phyloP scores from a whole-genome alignment of 2,329 filamentous ascomycete genomes.

The Aspergillus ruber region DNA sequence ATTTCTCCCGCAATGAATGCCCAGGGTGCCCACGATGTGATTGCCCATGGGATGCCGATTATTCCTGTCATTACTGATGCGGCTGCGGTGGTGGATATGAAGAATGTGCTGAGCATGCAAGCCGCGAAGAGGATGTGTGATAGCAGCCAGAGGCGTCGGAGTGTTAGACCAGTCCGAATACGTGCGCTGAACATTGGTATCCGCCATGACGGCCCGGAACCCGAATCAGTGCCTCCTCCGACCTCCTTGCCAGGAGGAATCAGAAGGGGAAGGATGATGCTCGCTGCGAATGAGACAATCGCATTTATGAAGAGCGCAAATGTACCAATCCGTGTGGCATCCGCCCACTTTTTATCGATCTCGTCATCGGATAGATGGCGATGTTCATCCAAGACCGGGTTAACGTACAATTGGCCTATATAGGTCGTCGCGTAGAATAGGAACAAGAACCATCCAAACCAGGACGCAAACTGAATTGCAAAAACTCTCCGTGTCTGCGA shows the following conservation, averaged over 20 bases:
- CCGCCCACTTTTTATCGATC: constrained; percentile 73
- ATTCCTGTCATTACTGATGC: constrained; percentile 74
- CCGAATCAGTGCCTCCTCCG: neutral
- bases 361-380: constrained; percentile 70
- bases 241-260: constrained; percentile 63
- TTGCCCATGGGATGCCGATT: constrained; percentile 84
- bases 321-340: constrained; percentile 78
- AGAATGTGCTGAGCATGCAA: constrained; percentile 76
- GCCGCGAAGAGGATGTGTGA: constrained; percentile 77
- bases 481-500: constrained; percentile 78
- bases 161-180: constrained; percentile 57
- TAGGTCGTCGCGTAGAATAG: constrained; percentile 94
- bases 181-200: constrained; percentile 62
- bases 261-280: constrained; percentile 77
- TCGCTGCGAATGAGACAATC: constrained; percentile 72
- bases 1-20: constrained; percentile 93
- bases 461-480: constrained; percentile 74
- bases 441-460: constrained; percentile 94
- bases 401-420: constrained; percentile 85
- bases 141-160: constrained; percentile 80
- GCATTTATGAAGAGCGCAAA: constrained; percentile 90
- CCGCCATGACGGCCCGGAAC: constrained; percentile 36
- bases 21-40: constrained; percentile 91
- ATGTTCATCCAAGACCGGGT: constrained; percentile 70
- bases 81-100: constrained; percentile 63